Conservation (phyloP, 2,329 filamentous ascomycete genomes). For the Sporothrix curviconia region DNA sequence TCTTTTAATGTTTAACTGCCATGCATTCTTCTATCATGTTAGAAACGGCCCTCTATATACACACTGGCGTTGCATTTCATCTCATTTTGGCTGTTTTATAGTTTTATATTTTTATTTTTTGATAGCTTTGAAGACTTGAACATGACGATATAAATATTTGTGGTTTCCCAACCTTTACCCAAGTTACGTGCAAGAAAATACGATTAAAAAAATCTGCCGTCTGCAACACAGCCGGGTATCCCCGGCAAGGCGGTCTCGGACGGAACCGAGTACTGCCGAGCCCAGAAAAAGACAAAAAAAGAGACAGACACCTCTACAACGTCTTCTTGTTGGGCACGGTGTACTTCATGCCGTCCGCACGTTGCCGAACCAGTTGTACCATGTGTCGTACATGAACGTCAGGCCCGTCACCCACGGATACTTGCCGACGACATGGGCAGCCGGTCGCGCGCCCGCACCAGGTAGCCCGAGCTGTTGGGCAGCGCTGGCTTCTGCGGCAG, state of each 20-base stretch:
- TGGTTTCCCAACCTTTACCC: too few species aligned
- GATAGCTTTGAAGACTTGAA: background rate
- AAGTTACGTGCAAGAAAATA: background rate
- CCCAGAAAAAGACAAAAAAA: background rate
- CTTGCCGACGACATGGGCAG: constrained; percentile 22
- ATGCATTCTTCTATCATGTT: background rate
- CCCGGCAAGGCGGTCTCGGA: background rate
- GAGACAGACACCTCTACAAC: background rate
- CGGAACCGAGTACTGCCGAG: too few species aligned
- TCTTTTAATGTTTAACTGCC: background rate
- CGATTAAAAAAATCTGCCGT: background rate
- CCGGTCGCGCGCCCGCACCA: constrained; percentile 22
- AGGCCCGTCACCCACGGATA: constrained; percentile 26
- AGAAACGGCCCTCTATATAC: background rate
- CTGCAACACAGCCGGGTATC: background rate
- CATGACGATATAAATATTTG: background rate
- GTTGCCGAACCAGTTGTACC: constrained; percentile 24
- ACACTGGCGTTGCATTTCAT: background rate
- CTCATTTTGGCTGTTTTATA: background rate
- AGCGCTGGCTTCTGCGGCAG: constrained; percentile 21
- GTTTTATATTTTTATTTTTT: background rate
- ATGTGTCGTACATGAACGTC: constrained; percentile 23
- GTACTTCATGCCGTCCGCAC: constrained; percentile 18
- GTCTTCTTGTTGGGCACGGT: constrained; percentile 12
- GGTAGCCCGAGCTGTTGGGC: constrained; percentile 23